Evolutionary conservation across 805 yeast species (phyloP), one percentile per base, ranked within the genome.

Genomic region (Clavispora santaluciae): DNA sequence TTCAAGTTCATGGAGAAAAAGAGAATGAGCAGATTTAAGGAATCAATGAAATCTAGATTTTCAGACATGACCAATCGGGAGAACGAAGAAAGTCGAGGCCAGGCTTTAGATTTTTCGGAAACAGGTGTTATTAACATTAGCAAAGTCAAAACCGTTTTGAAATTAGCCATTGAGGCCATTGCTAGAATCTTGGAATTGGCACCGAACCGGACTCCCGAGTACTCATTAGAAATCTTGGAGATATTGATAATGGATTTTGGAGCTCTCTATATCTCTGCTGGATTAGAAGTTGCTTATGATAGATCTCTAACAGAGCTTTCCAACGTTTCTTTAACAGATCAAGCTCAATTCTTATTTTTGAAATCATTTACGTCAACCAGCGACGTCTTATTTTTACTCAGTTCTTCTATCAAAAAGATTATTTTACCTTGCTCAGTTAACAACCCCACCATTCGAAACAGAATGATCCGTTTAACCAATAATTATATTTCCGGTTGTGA

Each of bases 131-230:
- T 75, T 34, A 68, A 70, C 22, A 56, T 82, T 6, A 51, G 63
- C 12, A 64, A 70, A 20, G 79, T 86, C 2, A 90, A 86, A 48
- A 64, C 70, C 3, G 75, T 86, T 42, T 65, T 88, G 30, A 81
- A 80, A 49, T 76, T 85, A 13, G 75, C 82, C 6, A 58, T 87
- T 25, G 97, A 89, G 61, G 74, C 90, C 1, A 68, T 88, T 4
- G 83, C 90, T 2, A 71, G 96, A 55, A 70, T 83, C 3, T 72
- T 86, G 53, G 96, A 88, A 56, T 66, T 87, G 28, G 72, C 81
- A 0, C 86, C 91, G 1, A 65, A 66, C 21, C 79, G 75, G 43
- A 68, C 85, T 2, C 73, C 82, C 6, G 81, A 75, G 34, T 76
- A 80, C 53, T 75, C 87, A 0, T 63, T 78, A 33, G 89, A 81